phyloP scores from a whole-genome alignment of 352 stramenopile species.

The Pseudoperonospora humuli region DNA sequence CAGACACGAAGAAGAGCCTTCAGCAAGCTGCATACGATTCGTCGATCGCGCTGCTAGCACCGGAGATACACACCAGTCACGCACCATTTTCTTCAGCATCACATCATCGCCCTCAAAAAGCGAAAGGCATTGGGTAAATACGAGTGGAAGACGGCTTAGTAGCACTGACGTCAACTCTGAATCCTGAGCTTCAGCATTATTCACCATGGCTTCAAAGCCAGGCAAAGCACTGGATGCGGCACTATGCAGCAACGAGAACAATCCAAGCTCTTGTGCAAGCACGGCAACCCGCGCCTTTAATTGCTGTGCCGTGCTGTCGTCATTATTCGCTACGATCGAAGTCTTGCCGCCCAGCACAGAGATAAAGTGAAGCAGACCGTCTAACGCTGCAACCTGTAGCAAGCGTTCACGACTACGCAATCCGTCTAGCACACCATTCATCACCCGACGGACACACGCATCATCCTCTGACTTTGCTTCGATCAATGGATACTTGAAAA shows the following conservation, averaged over 20 bases:
- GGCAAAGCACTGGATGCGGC: constrained; percentile 44
- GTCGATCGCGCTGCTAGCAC: constrained; percentile 36
- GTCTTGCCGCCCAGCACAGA: constrained; percentile 30
- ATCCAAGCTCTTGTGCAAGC: constrained; percentile 58
- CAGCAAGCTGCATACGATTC: constrained; percentile 40
- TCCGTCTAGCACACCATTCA: constrained; percentile 57
- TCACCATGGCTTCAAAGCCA: constrained; percentile 5
- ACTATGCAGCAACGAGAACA: constrained; percentile 70
- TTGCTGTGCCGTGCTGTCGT: constrained; percentile 17
- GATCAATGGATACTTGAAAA: constrained; percentile 69
- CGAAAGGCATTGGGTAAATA: constrained; percentile 82
- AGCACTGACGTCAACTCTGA: constrained; percentile 36
- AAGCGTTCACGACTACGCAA: constrained; percentile 53
- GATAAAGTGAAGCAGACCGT: constrained; percentile 69
- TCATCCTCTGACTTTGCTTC: constrained; percentile 34
- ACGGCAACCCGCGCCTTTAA: constrained; percentile 38
- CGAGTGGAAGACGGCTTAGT: constrained; percentile 61
- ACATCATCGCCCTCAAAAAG: constrained; percentile 61
- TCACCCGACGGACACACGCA: constrained; percentile 38
- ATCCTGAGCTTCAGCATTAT: constrained; percentile 2
- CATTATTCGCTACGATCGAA: constrained; percentile 4
- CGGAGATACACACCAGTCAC: constrained; percentile 58
- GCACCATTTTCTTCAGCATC: constrained; percentile 57
- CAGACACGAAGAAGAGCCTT: constrained; percentile 55
- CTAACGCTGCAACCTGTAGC: constrained; percentile 63